Evolutionary conservation across 2,329 filamentous ascomycete species (phyloP).

Genomic region (Fusarium xyrophilum): DNA sequence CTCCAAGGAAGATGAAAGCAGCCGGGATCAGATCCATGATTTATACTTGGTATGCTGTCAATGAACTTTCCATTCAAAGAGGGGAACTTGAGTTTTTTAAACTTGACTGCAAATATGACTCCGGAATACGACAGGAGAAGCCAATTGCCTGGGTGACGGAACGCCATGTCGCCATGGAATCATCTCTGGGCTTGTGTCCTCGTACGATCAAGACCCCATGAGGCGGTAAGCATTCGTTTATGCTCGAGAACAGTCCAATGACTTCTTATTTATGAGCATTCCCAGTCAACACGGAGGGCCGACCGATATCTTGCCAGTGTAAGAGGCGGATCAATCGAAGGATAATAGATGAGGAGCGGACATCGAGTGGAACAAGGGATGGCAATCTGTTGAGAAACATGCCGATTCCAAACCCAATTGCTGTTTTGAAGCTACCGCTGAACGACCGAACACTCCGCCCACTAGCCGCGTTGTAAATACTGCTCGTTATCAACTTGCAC

Average conservation of each 20-base stretch:
- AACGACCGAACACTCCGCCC: constrained; percentile 40
- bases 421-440: constrained; percentile 43
- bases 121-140: neutral
- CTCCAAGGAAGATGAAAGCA: neutral
- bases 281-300: neutral
- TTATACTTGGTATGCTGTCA: constrained; percentile 22
- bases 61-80: neutral
- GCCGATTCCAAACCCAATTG: constrained; percentile 44
- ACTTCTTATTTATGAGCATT: neutral
- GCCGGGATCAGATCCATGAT: constrained; percentile 3
- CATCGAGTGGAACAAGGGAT: neutral
- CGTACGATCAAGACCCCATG: neutral
- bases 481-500: constrained; percentile 48
- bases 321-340: neutral
- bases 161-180: neutral
- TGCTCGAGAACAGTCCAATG: constrained; percentile 12
- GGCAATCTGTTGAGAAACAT: constrained; percentile 27
- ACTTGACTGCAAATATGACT: constrained; percentile 13
- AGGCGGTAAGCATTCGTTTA: neutral
- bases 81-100: neutral
- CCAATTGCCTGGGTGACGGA: constrained; percentile 5
- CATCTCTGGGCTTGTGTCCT: neutral
- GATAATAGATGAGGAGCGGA: neutral
- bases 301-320: neutral
- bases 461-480: constrained; percentile 44